Conservation (phyloP, 2,329 filamentous ascomycete genomes). For the Colletotrichum caudatum region DNA sequence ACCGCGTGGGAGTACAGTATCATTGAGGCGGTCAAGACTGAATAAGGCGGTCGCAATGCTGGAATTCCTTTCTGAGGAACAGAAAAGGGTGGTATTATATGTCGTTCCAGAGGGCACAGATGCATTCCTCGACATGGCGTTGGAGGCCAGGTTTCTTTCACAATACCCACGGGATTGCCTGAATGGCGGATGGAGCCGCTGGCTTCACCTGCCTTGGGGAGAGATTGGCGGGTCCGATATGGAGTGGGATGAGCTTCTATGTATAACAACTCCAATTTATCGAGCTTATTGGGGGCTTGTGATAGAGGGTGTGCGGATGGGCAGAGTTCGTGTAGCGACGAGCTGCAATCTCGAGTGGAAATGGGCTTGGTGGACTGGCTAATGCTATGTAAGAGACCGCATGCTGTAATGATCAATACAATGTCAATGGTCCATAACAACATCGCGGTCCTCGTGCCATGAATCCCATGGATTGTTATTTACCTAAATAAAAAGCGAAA, state of each 20-base stretch:
- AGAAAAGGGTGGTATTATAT: background rate
- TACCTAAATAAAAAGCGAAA: background rate
- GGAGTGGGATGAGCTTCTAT: slow-evolving; percentile 11
- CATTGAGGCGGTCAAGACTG: slow-evolving; percentile 66
- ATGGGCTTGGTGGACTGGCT: slow-evolving; percentile 16
- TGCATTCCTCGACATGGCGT: slow-evolving; percentile 27
- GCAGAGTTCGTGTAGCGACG: slow-evolving; percentile 6
- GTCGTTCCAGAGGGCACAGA: slow-evolving; percentile 9
- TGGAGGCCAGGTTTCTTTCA: slow-evolving; percentile 38
- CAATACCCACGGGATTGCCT: slow-evolving; percentile 21
- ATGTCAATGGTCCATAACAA: background rate
- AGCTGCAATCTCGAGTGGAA: slow-evolving; percentile 16
- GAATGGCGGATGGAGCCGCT: slow-evolving; percentile 15
- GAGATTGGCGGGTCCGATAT: slow-evolving; percentile 4
- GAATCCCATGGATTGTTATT: background rate
- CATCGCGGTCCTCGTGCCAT: background rate
- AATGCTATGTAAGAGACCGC: slow-evolving; percentile 16
- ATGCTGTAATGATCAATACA: background rate
- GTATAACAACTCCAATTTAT: slow-evolving; percentile 25
- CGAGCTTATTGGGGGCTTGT: slow-evolving; percentile 23
- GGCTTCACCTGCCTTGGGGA: slow-evolving; percentile 16
- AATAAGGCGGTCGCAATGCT: slow-evolving; percentile 36
- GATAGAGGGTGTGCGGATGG: background rate
- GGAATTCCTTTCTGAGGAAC: background rate
- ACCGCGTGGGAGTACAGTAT: slow-evolving; percentile 71